Evolutionary conservation across 306 rosid genomes (phyloP).

Genomic region (Prunus salicina): DNA sequence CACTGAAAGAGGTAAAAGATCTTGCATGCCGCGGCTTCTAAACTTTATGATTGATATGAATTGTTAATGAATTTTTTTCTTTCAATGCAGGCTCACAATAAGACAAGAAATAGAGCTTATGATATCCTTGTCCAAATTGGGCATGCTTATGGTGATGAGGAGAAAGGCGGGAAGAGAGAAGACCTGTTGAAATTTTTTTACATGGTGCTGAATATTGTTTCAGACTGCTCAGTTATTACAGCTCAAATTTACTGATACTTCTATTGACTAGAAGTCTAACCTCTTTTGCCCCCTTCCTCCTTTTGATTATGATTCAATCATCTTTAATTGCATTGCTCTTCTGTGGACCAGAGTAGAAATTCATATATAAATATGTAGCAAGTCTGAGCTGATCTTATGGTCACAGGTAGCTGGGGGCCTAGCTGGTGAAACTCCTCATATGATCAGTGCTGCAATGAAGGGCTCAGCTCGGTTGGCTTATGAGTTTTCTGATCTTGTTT

Average conservation of each 20-base stretch:
- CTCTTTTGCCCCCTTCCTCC: not conserved
- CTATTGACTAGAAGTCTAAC: not conserved
- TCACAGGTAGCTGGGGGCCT: conserved; percentile 73
- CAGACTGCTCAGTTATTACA: not conserved
- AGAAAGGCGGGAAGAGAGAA: conserved; percentile 67
- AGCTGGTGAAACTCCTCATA: conserved; percentile 79
- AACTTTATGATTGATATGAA: not conserved
- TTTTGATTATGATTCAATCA: not conserved
- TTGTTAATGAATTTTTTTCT: conserved; percentile 14
- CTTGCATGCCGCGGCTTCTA: not conserved
- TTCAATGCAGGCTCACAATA: conserved; percentile 71
- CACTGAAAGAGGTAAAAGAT: not conserved
- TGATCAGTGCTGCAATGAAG: conserved; percentile 88
- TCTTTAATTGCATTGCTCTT: not conserved
- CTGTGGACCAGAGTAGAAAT: not conserved
- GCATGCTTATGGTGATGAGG: conserved; percentile 76
- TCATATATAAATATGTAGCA: not conserved
- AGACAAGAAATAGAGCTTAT: conserved; percentile 91
- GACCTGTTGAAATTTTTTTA: conserved; percentile 51
- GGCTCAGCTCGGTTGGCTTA: conserved; percentile 95
- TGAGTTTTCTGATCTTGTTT: conserved; percentile 84
- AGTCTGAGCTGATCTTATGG: conserved; percentile 13
- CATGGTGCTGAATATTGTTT: conserved; percentile 46
- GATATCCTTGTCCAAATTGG: conserved; percentile 90
- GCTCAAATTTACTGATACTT: not conserved